A percentile compares a stretch with the other conserved stretches of the same genome.
Conservation (phyloP, 1,284 basidiomycete species). For the Malassezia furfur region DNA sequence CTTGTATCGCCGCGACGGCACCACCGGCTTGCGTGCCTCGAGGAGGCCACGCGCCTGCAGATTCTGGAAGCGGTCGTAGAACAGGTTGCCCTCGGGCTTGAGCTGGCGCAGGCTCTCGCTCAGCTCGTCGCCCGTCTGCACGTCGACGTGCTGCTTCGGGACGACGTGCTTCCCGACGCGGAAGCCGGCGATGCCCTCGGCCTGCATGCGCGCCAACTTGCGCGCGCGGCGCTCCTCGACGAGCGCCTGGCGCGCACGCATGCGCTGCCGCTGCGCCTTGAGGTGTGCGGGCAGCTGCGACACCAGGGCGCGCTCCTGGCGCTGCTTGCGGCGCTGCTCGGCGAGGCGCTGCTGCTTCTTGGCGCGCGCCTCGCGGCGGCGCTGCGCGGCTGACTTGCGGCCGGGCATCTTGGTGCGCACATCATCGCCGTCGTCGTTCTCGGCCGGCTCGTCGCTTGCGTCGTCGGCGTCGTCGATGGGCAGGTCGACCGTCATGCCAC, state of each 20-base stretch:
- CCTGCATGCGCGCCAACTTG: slow-evolving; percentile 19
- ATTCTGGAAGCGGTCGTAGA: slow-evolving; percentile 75
- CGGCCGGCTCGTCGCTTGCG: slow-evolving; percentile 1
- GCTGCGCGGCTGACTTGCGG: slow-evolving; percentile 31
- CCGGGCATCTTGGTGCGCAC: slow-evolving; percentile 17
- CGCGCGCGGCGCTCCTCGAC: slow-evolving; percentile 19
- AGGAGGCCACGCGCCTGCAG: slow-evolving; percentile 68
- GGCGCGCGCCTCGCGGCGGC: slow-evolving; percentile 18
- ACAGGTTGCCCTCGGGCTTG: slow-evolving; percentile 88
- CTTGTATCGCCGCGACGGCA: slow-evolving; percentile 12
- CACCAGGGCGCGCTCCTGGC: slow-evolving; percentile 22
- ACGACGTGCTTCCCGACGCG: slow-evolving; percentile 30
- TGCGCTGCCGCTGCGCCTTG: slow-evolving; percentile 1
- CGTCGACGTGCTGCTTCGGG: slow-evolving; percentile 51
- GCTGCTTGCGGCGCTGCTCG: slow-evolving; percentile 22
- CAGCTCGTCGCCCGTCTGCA: slow-evolving; percentile 84
- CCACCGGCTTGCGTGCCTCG: slow-evolving; percentile 59
- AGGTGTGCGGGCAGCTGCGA: slow-evolving; percentile 21
- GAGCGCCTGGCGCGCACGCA: slow-evolving; percentile 9
- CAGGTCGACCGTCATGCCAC: slow-evolving; percentile 23
- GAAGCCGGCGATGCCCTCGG: slow-evolving; percentile 25
- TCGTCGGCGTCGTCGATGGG: slow-evolving; percentile 19
- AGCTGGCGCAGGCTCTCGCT: slow-evolving; percentile 73
- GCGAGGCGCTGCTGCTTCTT: slow-evolving; percentile 20
- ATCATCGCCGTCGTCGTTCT: slow-evolving; percentile 16